Conservation (phyloP, 768 basidiomycete species). For the Tricholoma sp. region DNA sequence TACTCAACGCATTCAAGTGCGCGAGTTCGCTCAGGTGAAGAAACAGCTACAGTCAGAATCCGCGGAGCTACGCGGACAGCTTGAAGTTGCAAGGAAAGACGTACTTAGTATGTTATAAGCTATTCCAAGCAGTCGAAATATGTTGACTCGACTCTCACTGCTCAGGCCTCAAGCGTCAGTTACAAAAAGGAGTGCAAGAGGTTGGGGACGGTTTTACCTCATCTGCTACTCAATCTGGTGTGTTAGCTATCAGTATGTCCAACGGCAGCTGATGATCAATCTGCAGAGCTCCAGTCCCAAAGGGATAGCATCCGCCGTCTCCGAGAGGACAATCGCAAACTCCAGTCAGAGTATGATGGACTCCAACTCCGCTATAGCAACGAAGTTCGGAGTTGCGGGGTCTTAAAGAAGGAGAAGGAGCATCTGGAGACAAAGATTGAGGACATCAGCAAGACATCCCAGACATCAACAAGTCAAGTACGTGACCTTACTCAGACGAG, state of each 20-base stretch:
- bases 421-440: constrained; percentile 78
- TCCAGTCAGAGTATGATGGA: constrained; percentile 71
- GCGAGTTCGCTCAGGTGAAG: constrained; percentile 52
- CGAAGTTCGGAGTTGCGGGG: constrained; percentile 69
- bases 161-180: constrained; percentile 52
- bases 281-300: constrained; percentile 69
- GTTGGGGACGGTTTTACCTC: constrained; percentile 56
- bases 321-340: constrained; percentile 76
- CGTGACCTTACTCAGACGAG: constrained; percentile 53
- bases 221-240: constrained; percentile 55
- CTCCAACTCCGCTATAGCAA: constrained; percentile 72
- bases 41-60: constrained; percentile 56
- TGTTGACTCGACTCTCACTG: constrained; percentile 7
- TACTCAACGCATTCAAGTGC: constrained; percentile 52
- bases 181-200: constrained; percentile 58
- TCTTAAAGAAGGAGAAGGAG: constrained; percentile 87
- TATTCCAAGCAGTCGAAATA: not conserved
- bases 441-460: constrained; percentile 65
- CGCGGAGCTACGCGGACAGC: constrained; percentile 45
- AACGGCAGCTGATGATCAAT: not conserved
- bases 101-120: constrained; percentile 40
- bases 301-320: constrained; percentile 70
- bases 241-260: constrained; percentile 6
- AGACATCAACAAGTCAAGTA: too few species aligned
- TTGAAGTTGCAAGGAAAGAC: constrained; percentile 57